Evolutionary conservation across 257 asterid genomes (phyloP).

Genomic region (Solanum corneliomulleri): DNA sequence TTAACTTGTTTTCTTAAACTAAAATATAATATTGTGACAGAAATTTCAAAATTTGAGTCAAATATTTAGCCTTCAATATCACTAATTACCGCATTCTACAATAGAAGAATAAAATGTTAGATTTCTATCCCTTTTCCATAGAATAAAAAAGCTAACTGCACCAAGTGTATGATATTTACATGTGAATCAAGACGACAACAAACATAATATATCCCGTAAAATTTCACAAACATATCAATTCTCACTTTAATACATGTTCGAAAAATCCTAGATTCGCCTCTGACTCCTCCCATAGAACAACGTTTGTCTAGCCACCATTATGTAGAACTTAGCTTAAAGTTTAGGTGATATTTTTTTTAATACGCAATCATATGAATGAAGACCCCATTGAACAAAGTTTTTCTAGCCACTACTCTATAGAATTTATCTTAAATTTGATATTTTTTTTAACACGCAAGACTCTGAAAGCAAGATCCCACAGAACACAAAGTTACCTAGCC

Average conservation of each 20-base stretch:
- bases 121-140: background rate
- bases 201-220: background rate
- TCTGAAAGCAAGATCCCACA: too few relatives aligned
- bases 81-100: background rate
- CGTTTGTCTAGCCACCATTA: background rate
- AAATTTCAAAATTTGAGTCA: background rate
- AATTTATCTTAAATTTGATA: background rate
- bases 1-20: background rate
- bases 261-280: too few relatives aligned
- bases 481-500: too few relatives aligned
- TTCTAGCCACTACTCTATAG: background rate
- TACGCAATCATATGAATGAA: fast-evolving
- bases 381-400: background rate
- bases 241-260: too few relatives aligned
- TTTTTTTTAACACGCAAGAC: background rate
- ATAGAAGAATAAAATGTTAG: background rate
- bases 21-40: background rate
- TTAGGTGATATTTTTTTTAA: background rate
- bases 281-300: background rate
- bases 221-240: background rate
- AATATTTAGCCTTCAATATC: background rate
- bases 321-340: background rate
- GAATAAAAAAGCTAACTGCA: background rate
- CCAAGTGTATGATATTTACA: background rate
- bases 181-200: background rate